Percentiles rank a stretch among this genome's conserved stretches.
Evolutionary conservation across 2,329 filamentous ascomycete genomes (phyloP).

Genomic region (Leptodontidium sp.): DNA sequence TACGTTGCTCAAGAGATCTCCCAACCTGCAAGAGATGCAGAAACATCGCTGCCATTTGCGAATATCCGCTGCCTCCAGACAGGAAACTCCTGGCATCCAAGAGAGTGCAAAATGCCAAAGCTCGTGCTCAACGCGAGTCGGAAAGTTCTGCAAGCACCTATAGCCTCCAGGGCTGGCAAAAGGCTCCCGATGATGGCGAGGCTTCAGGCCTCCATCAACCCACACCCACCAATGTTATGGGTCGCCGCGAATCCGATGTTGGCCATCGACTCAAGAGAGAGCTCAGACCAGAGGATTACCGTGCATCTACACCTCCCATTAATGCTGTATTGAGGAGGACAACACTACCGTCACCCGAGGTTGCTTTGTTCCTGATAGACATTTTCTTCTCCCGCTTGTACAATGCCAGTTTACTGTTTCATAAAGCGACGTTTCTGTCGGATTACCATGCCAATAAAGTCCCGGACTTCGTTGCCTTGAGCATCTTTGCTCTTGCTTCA

Average conservation of each 20-base stretch:
- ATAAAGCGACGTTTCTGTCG: background rate
- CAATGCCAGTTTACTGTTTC: slow-evolving; percentile 5
- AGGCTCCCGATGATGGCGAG: background rate
- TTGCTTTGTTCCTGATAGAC: background rate
- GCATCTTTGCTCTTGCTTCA: slow-evolving; percentile 1
- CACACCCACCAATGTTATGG: background rate
- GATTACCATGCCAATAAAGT: background rate
- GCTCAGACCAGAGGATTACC: background rate
- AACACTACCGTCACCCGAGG: slow-evolving; percentile 2
- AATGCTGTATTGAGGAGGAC: slow-evolving; percentile 5
- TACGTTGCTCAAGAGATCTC: slow-evolving; percentile 1
- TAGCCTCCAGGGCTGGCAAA: background rate
- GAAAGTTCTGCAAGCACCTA: background rate
- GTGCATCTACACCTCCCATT: slow-evolving; percentile 2
- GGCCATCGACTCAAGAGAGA: background rate
- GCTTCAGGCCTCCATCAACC: background rate
- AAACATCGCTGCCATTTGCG: slow-evolving; percentile 3
- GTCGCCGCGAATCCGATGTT: background rate
- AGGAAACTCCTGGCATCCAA: background rate
- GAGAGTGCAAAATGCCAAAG: slow-evolving; percentile 1
- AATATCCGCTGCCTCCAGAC: background rate
- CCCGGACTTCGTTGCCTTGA: background rate
- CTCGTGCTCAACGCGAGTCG: background rate
- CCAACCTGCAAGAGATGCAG: slow-evolving; percentile 4
- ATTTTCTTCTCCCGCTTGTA: slow-evolving; percentile 4